These are phyloP conservation scores for Lithocarpus polystachyus DNA, from an alignment of 306 rosid species.

Conservation along the genomic window DNA sequence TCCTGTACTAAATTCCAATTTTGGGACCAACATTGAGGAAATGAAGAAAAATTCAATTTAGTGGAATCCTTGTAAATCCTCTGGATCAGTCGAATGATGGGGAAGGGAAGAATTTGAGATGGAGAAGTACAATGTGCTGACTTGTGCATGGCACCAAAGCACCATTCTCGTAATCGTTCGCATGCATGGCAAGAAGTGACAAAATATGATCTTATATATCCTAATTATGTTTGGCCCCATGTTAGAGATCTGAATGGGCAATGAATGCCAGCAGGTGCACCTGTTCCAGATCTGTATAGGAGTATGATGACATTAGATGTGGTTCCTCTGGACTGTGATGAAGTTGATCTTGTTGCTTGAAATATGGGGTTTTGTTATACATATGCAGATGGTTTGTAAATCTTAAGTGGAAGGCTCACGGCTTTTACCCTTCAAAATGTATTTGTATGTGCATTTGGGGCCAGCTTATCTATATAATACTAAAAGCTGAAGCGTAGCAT, in stretches of 20 bases:
- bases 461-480: too few relatives aligned
- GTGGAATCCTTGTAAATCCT: slow-evolving; percentile 19
- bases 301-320: slow-evolving; percentile 92
- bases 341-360: slow-evolving; percentile 70
- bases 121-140: slow-evolving; percentile 65
- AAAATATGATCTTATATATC: slow-evolving; percentile 58
- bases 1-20: slow-evolving; percentile 14
- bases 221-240: slow-evolving; percentile 73
- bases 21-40: slow-evolving; percentile 20
- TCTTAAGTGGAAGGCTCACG: neutral
- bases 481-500: too few relatives aligned
- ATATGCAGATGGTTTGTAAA: neutral
- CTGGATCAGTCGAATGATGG: slow-evolving; percentile 27
- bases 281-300: slow-evolving; percentile 54
- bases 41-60: slow-evolving; percentile 20
- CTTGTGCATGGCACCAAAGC: slow-evolving; percentile 79
- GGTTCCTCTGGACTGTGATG: slow-evolving; percentile 69
- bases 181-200: slow-evolving; percentile 94
- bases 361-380: neutral
- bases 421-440: neutral
- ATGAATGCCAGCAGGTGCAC: slow-evolving; percentile 80
- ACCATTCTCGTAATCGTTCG: slow-evolving; percentile 77
- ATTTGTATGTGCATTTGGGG: neutral
- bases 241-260: slow-evolving; percentile 53
- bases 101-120: slow-evolving; percentile 36